Conservation (phyloP, 352 stramenopile genomes). For the Phytophthora capsici region DNA sequence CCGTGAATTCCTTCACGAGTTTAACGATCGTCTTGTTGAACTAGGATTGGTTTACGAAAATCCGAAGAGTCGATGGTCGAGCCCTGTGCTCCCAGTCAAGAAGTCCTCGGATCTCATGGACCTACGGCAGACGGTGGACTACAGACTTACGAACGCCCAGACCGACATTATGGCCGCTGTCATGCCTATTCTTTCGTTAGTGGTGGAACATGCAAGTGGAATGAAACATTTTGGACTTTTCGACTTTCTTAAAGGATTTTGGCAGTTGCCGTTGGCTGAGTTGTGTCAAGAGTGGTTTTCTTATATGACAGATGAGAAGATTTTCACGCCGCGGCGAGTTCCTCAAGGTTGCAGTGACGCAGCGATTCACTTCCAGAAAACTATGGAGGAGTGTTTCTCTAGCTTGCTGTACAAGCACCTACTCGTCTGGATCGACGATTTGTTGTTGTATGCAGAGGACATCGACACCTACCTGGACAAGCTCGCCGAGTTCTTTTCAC, state of each 20-base stretch:
- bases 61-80: not conserved
- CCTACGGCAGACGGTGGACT: slow-evolving; percentile 1
- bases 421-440: slow-evolving; percentile 6
- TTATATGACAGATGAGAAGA: slow-evolving; percentile 30
- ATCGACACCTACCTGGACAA: slow-evolving; percentile 28
- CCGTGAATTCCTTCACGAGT: not conserved
- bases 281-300: slow-evolving; percentile 15
- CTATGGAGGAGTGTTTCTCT: slow-evolving; percentile 11
- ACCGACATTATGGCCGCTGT: slow-evolving; percentile 16
- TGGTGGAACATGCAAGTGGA: not conserved
- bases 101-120: slow-evolving; percentile 4
- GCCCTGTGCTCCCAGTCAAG: slow-evolving; percentile 14
- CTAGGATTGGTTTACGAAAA: slow-evolving; percentile 1
- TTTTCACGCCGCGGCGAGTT: slow-evolving; percentile 24
- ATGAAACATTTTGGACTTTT: slow-evolving; percentile 14
- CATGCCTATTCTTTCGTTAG: slow-evolving; percentile 15
- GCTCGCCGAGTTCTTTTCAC: slow-evolving; percentile 21
- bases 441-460: slow-evolving; percentile 32
- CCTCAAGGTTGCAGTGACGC: slow-evolving; percentile 22
- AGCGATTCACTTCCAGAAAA: slow-evolving; percentile 11
- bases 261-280: slow-evolving; percentile 1
- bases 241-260: slow-evolving; percentile 16
- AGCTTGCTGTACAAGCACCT: slow-evolving; percentile 16
- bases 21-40: not conserved
- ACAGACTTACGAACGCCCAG: not conserved